phyloP scores from a whole-genome alignment of 2,329 filamentous ascomycete genomes.

The Coleophoma crateriformis region DNA sequence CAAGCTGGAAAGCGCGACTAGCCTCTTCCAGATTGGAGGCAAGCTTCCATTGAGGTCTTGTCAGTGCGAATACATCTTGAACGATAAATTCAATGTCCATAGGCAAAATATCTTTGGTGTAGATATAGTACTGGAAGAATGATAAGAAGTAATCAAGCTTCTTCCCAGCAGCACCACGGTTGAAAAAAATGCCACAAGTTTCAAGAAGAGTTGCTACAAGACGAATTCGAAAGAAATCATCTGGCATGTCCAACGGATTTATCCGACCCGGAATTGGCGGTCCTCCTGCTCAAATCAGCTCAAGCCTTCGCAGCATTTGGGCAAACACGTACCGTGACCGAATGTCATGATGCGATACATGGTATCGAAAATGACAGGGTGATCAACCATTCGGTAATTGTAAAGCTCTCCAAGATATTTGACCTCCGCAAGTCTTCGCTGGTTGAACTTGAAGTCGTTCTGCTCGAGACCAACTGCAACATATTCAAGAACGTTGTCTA shows the following conservation, averaged over 20 bases:
- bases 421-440: conserved; percentile 88
- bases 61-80: conserved; percentile 81
- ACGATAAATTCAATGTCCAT: conserved; percentile 98
- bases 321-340: conserved; percentile 53
- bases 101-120: conserved; percentile 80
- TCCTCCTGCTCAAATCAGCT: conserved; percentile 47
- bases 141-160: conserved; percentile 97
- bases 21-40: conserved; percentile 78
- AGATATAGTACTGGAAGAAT: conserved; percentile 93
- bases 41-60: conserved; percentile 90
- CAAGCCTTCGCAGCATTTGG: conserved; percentile 30
- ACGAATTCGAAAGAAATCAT: conserved; percentile 94
- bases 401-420: conserved; percentile 97
- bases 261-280: conserved; percentile 73
- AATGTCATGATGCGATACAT: conserved; percentile 94
- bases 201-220: conserved; percentile 85
- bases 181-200: conserved; percentile 94
- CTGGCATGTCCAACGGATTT: conserved; percentile 77
- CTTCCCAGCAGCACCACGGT: conserved; percentile 87
- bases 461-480: conserved; percentile 84
- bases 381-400: conserved; percentile 95
- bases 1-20: conserved; percentile 74
- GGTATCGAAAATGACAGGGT: conserved; percentile 89
- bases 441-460: conserved; percentile 97
- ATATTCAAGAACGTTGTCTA: conserved; percentile 87